These are phyloP conservation scores for Adiantum capillusveneris DNA, from an alignment of 75 land plant genomes.

Conservation along the genomic window DNA sequence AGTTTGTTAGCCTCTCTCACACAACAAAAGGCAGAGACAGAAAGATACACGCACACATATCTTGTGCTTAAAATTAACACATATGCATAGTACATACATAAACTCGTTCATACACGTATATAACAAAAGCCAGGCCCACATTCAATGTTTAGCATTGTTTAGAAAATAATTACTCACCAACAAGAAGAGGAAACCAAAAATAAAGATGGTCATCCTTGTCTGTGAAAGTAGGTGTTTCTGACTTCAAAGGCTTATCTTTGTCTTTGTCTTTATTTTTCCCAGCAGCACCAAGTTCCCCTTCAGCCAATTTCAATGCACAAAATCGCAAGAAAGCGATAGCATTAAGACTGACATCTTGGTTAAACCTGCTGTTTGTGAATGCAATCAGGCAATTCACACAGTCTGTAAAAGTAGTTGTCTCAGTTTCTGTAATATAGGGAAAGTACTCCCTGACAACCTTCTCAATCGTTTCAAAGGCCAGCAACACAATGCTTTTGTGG, in stretches of 20 bases:
- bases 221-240: slow-evolving; percentile 38
- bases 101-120: too few species aligned
- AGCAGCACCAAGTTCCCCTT: slow-evolving; percentile 80
- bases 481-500: slow-evolving; percentile 90
- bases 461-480: slow-evolving; percentile 98
- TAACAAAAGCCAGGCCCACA: too few species aligned
- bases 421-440: slow-evolving; percentile 97
- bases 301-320: slow-evolving; percentile 93
- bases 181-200: slow-evolving; percentile 95
- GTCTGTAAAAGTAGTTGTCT: slow-evolving; percentile 95
- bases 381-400: slow-evolving; percentile 98
- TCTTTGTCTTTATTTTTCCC: slow-evolving; percentile 47
- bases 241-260: slow-evolving; percentile 19
- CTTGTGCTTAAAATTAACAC: too few species aligned
- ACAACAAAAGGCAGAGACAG: too few species aligned
- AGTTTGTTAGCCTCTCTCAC: not conserved
- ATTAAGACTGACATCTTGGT: slow-evolving; percentile 92
- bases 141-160: too few species aligned
- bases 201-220: slow-evolving; percentile 92
- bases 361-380: slow-evolving; percentile 93
- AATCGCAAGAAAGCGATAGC: slow-evolving; percentile 91
- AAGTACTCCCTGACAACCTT: slow-evolving; percentile 98
- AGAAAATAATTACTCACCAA: slow-evolving; percentile 69
- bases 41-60: too few species aligned
- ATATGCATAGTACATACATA: too few species aligned